A percentile compares a stretch with the other conserved stretches of the same genome.
These are phyloP conservation scores for Gastrodia elata DNA, from an alignment of 106 monocot genomes.

Conservation along the genomic window DNA sequence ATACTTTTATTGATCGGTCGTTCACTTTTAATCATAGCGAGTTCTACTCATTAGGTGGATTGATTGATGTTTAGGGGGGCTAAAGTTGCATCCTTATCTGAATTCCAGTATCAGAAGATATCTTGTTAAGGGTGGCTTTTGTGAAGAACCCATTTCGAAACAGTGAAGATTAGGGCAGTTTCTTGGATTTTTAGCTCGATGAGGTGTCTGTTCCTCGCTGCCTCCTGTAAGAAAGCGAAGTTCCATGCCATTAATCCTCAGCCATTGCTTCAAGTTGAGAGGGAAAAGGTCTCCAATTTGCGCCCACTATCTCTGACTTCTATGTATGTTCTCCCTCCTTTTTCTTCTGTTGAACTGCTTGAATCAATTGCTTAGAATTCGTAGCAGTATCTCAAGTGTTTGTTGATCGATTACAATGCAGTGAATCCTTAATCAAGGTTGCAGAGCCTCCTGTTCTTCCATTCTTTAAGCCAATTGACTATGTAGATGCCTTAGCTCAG, in stretches of 20 bases:
- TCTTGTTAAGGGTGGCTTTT: slow-evolving; percentile 4
- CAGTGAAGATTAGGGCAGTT: slow-evolving; percentile 88
- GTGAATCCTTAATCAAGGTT: slow-evolving; percentile 90
- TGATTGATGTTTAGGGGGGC: neutral
- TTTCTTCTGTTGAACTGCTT: neutral
- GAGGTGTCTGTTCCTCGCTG: slow-evolving; percentile 82
- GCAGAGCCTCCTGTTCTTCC: slow-evolving; percentile 73
- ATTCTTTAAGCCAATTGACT: slow-evolving; percentile 76
- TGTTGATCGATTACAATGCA: slow-evolving; percentile 7
- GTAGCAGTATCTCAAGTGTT: slow-evolving; percentile 3
- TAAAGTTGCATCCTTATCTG: neutral
- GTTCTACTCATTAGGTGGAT: neutral
- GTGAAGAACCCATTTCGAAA: slow-evolving; percentile 16
- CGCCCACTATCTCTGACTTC: slow-evolving; percentile 66
- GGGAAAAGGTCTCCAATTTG: slow-evolving; percentile 79
- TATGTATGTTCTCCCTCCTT: slow-evolving; percentile 46
- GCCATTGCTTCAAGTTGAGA: slow-evolving; percentile 97
- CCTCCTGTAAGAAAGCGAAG: slow-evolving; percentile 74
- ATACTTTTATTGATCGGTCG: neutral
- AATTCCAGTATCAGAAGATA: neutral
- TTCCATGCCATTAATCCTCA: slow-evolving; percentile 92
- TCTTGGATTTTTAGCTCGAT: slow-evolving; percentile 60
- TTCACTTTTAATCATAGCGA: neutral
- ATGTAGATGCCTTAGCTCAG: slow-evolving; percentile 77
- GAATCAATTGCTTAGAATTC: neutral